A percentile compares a stretch with the other conserved stretches of the same genome.
Evolutionary conservation across 1,139 yeast genomes (phyloP).

Genomic region (Geotrichum fermentans): DNA sequence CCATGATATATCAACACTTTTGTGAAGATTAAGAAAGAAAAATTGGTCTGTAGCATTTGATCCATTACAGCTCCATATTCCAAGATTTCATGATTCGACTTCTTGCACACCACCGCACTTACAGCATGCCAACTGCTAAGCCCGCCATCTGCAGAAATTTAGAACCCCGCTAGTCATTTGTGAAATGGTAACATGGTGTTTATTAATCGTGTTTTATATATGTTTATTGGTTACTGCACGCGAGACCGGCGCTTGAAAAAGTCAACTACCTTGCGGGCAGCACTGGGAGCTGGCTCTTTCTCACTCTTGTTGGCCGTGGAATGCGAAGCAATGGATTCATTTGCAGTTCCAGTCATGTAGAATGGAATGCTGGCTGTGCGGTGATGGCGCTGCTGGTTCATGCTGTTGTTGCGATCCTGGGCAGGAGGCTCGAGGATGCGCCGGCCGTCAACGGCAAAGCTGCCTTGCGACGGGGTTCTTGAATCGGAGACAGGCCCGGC

Average conservation of each 20-base stretch:
- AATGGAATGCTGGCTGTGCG: slow-evolving; percentile 17
- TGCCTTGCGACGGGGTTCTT: slow-evolving; percentile 5
- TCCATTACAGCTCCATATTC: too few relatives aligned
- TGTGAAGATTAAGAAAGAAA: too few relatives aligned
- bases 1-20: too few relatives aligned
- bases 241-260: slow-evolving; percentile 33
- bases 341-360: not conserved
- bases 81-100: too few relatives aligned
- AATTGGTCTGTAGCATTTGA: too few relatives aligned
- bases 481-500: not conserved
- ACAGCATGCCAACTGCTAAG: too few relatives aligned
- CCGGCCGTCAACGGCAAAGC: slow-evolving; percentile 8
- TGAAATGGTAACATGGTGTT: too few relatives aligned
- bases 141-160: too few relatives aligned
- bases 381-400: slow-evolving; percentile 27
- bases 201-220: too few relatives aligned
- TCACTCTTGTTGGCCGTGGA: slow-evolving; percentile 16
- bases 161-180: too few relatives aligned
- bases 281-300: slow-evolving; percentile 23
- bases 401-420: slow-evolving; percentile 20
- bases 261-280: slow-evolving; percentile 36
- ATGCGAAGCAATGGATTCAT: slow-evolving; percentile 9
- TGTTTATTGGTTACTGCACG: slow-evolving; percentile 7
- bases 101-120: too few relatives aligned
- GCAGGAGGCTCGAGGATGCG: slow-evolving; percentile 28